Evolutionary conservation across 2,329 filamentous ascomycete genomes (phyloP).

Genomic region (Neofusicoccum parvum): DNA sequence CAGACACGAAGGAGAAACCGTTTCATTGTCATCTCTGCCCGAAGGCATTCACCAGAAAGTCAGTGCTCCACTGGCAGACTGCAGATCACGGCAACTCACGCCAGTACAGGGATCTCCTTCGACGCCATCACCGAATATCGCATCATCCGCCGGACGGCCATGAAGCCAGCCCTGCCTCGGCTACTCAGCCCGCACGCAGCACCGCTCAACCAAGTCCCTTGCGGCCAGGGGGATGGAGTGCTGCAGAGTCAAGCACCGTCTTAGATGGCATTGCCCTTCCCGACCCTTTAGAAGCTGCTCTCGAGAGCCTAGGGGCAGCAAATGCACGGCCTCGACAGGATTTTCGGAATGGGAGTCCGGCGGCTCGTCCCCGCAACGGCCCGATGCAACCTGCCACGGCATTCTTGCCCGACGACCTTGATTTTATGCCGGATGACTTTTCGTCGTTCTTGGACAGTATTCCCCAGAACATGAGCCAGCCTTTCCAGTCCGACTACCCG

Average conservation of each 20-base stretch:
- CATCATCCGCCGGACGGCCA: neutral
- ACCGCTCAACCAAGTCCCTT: no score
- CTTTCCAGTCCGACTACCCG: neutral
- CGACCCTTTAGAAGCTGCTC: no score
- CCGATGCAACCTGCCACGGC: no score
- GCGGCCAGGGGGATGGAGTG: no score
- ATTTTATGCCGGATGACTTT: neutral
- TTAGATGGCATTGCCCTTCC: no score
- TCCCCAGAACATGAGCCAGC: neutral
- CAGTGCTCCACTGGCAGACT: neutral
- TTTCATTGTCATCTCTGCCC: neutral
- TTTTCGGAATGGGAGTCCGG: no score
- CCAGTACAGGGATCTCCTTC: neutral
- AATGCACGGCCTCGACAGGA: no score
- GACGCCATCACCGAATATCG: neutral
- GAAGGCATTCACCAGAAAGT: neutral
- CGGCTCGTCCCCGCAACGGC: no score
- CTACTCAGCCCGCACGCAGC: no score
- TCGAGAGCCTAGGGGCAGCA: no score
- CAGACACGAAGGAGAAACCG: neutral
- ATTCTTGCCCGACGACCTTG: neutral
- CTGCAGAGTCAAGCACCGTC: no score
- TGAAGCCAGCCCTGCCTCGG: neutral
- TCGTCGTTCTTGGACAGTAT: neutral
- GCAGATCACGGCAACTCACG: neutral